Conservation (phyloP, 2,329 filamentous ascomycete genomes). For the Penicillium sp. region DNA sequence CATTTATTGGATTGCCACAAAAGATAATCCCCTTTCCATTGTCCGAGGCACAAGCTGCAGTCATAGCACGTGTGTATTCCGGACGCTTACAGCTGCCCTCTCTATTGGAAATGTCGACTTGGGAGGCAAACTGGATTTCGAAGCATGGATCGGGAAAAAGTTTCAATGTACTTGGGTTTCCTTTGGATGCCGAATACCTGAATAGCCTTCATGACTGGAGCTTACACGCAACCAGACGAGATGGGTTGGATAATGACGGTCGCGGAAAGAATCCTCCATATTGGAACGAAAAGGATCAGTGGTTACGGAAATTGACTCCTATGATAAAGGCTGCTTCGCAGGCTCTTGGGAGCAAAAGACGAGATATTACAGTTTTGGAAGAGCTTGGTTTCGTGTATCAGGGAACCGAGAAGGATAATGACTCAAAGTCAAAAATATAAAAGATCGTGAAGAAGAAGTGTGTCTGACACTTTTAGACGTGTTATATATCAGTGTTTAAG, state of each 20-base stretch:
- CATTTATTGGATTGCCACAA: constrained; percentile 71
- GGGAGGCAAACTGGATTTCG: constrained; percentile 52
- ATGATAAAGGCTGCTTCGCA: constrained; percentile 10
- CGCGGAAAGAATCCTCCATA: constrained; percentile 51
- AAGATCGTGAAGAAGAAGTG: not conserved
- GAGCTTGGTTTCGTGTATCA: constrained; percentile 6
- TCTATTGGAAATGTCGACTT: constrained; percentile 60
- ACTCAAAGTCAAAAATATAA: not conserved
- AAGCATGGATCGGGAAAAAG: constrained; percentile 45
- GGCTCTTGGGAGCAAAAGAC: constrained; percentile 1
- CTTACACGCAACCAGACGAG: constrained; percentile 7
- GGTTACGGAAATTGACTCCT: constrained; percentile 8
- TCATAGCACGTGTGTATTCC: constrained; percentile 73
- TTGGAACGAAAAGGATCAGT: constrained; percentile 1
- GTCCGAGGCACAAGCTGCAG: constrained; percentile 72
- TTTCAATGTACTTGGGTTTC: constrained; percentile 55
- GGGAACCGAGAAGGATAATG: not conserved
- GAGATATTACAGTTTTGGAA: not conserved
- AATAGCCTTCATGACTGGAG: constrained; percentile 45
- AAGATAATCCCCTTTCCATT: constrained; percentile 86
- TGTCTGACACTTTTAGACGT: not conserved
- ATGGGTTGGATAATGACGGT: constrained; percentile 40
- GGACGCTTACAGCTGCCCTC: constrained; percentile 64
- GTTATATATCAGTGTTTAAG: no score
- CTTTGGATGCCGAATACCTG: constrained; percentile 43